These are phyloP conservation scores for Purshia tridentata DNA, from an alignment of 306 rosid genomes.

Conservation along the genomic window DNA sequence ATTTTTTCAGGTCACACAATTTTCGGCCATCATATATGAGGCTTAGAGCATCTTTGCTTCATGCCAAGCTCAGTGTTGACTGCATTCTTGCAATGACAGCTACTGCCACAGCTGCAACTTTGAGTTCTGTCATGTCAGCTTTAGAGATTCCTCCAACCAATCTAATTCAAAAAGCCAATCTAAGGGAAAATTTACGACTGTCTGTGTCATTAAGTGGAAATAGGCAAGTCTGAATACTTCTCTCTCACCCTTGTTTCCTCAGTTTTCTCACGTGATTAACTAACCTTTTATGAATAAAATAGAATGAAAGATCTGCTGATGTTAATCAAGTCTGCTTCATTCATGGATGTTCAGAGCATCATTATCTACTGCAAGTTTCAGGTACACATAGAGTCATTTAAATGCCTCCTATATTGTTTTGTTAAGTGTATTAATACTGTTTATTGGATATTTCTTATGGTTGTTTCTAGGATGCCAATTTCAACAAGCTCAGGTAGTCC, in stretches of 20 bases:
- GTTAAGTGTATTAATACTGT: not conserved
- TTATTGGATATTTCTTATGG: not conserved
- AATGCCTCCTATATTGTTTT: constrained; percentile 9
- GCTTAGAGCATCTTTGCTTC: constrained; percentile 82
- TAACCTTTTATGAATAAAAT: constrained; percentile 26
- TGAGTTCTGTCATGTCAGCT: constrained; percentile 75
- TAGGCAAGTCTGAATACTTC: constrained; percentile 56
- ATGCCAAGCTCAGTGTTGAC: constrained; percentile 53
- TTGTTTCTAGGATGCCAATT: not conserved
- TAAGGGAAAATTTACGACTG: constrained; percentile 68
- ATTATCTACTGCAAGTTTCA: constrained; percentile 94
- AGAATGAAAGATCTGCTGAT: constrained; percentile 80
- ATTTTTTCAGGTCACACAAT: constrained; percentile 78
- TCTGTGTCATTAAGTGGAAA: constrained; percentile 65
- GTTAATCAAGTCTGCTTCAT: constrained; percentile 75
- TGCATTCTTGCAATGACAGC: constrained; percentile 96
- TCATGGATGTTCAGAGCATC: constrained; percentile 68
- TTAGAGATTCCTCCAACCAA: constrained; percentile 68
- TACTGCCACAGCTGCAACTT: constrained; percentile 81
- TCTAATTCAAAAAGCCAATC: constrained; percentile 60
- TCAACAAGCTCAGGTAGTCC: not conserved
- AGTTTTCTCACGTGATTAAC: constrained; percentile 12
- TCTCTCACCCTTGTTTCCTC: constrained; percentile 10
- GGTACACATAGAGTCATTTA: constrained; percentile 43
- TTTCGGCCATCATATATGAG: constrained; percentile 92